Percentiles rank a stretch among this genome's conserved stretches.
phyloP scores from a whole-genome alignment of 352 stramenopile genomes.

The Globisporangium cylindrosporum region DNA sequence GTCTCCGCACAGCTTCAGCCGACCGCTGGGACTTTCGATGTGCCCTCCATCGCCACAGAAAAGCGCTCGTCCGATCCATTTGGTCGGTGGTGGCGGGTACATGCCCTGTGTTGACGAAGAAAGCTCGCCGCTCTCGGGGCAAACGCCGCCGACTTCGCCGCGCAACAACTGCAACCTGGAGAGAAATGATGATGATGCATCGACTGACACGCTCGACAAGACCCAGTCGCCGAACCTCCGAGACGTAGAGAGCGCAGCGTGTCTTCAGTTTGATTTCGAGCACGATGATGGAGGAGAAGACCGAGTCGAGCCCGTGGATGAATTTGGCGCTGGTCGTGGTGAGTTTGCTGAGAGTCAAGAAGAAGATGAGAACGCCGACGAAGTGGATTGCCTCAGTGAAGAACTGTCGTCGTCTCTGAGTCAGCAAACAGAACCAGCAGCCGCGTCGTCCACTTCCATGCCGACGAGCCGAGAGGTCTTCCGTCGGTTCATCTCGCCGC shows the following conservation, averaged over 20 bases:
- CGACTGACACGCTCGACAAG: neutral
- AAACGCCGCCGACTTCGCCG: slow-evolving; percentile 50
- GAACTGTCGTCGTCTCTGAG: neutral
- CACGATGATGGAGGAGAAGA: neutral
- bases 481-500: slow-evolving; percentile 46
- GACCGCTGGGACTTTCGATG: slow-evolving; percentile 23
- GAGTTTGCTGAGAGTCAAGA: neutral
- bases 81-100: slow-evolving; percentile 34
- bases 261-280: slow-evolving; percentile 18
- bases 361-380: neutral
- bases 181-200: neutral
- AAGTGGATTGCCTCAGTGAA: neutral
- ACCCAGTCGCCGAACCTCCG: slow-evolving; percentile 10
- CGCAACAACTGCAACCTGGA: slow-evolving; percentile 11
- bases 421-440: neutral
- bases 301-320: neutral
- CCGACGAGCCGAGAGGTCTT: slow-evolving; percentile 10
- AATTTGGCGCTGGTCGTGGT: neutral
- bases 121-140: slow-evolving; percentile 42
- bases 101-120: slow-evolving; percentile 81
- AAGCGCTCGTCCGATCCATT: slow-evolving; percentile 17
- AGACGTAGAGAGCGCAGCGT: neutral
- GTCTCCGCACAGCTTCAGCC: slow-evolving; percentile 24
- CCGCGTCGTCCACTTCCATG: neutral
- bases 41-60: slow-evolving; percentile 54